phyloP scores from a whole-genome alignment of 768 basidiomycete species.

The Collybiopsis confluens region DNA sequence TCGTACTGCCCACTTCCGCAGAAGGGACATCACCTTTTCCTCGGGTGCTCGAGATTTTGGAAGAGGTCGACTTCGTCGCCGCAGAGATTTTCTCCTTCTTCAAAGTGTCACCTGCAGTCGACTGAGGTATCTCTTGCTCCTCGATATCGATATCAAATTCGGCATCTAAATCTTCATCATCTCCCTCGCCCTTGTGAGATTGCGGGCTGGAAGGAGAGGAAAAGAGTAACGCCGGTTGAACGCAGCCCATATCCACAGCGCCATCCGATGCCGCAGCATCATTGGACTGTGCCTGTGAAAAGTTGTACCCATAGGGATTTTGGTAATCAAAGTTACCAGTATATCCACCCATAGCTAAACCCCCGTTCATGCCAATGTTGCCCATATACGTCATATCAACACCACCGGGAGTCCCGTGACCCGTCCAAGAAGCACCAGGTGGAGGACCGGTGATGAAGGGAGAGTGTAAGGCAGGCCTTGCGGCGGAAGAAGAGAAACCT shows the following conservation, averaged over 20 bases:
- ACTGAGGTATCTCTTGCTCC: neutral
- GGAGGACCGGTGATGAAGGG: conserved; percentile 1
- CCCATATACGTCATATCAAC: conserved; percentile 7
- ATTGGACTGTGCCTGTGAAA: neutral
- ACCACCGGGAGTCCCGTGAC: conserved; percentile 5
- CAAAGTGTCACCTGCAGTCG: neutral
- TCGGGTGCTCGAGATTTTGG: neutral
- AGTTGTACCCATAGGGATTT: conserved; percentile 5
- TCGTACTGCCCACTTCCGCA: neutral
- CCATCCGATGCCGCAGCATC: neutral
- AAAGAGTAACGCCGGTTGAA: conserved; percentile 65
- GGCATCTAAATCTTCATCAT: conserved; percentile 5
- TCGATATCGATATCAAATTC: conserved; percentile 7
- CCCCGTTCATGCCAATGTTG: conserved; percentile 52
- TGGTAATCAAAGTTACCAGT: conserved; percentile 9
- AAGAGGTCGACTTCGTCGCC: neutral
- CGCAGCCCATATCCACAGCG: conserved; percentile 32
- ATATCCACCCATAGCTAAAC: conserved; percentile 36
- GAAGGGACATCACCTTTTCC: neutral
- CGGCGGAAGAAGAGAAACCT: conserved; percentile 2
- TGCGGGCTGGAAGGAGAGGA: conserved; percentile 40
- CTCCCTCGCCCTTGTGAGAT: neutral
- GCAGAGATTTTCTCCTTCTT: conserved; percentile 5
- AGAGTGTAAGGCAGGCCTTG: neutral
- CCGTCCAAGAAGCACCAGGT: neutral